Evolutionary conservation across 768 basidiomycete genomes (phyloP), one percentile per base, ranked within the genome.

Genomic region (Collybiopsis confluens): DNA sequence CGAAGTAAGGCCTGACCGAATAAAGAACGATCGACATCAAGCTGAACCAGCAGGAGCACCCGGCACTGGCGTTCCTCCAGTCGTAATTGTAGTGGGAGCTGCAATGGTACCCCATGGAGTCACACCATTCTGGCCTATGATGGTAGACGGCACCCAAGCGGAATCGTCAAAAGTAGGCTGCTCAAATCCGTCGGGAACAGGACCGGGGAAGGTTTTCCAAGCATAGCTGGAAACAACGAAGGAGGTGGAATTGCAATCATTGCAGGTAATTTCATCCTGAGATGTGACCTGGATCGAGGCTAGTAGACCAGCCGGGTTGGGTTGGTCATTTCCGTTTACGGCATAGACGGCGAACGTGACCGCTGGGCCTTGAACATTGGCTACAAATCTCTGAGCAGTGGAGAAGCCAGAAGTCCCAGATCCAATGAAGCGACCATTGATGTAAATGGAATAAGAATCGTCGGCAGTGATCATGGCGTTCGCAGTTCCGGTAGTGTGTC

Each of bases 371-470:
- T 42, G 51, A n/a, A 54, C 3, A n/a, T 46, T 46, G 10, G 21
- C 44, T 18, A 21, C 26, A 21, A 21, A 54, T 9, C 21, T 36
- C 38, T 54, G 53, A 3, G 53, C 44, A 35, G 21, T 45, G 2
- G 9, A 2, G 13, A 45, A 54, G 45, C 37, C 45, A 18, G 28
- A 40, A n/a, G n/a, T n/a, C 8, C 53, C 53, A 23, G 58, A 38
- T 15, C 60, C 64, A 52, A 66, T 53, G 10, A 54, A 23, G 2
- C 16, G 53, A 10, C 69, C 69, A 42, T 68, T 62, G 51, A 66
- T 59, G 45, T 63, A 68, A 3, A 68, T 37, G 6, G 60, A 45
- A 53, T 68, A 70, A 4, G 43, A 51, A 51, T 70, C 59, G 56
- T 70, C 69, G 1, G 62, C 66, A 15, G 66, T 64, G 13, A 68